A percentile compares a stretch with the other conserved stretches of the same genome.
Evolutionary conservation across 352 stramenopile genomes (phyloP).

Genomic region (Globisporangium emineosum): DNA sequence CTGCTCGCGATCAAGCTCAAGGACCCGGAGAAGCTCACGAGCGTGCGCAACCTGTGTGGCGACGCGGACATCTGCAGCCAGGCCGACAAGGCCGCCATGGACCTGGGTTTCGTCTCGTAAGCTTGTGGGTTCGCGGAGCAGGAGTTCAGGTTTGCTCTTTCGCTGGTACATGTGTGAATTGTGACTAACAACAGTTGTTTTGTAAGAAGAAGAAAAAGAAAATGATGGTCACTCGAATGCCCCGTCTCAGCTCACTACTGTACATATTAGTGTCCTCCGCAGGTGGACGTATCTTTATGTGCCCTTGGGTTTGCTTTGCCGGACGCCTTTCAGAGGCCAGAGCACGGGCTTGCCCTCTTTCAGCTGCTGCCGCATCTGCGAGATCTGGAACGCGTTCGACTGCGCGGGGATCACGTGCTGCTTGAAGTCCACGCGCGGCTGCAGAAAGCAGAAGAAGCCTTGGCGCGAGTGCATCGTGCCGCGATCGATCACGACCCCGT

Average conservation of each 20-base stretch:
- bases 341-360: constrained; percentile 3
- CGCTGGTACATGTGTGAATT: constrained; percentile 1
- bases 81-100: constrained; percentile 76
- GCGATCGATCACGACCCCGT: constrained; percentile 48
- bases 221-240: neutral
- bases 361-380: constrained; percentile 9
- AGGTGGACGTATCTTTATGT: neutral
- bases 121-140: neutral
- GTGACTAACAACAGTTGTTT: neutral
- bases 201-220: neutral
- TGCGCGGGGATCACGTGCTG: constrained; percentile 15
- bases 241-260: neutral
- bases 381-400: constrained; percentile 12
- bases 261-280: neutral
- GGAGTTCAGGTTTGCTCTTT: constrained; percentile 12
- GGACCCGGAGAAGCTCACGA: constrained; percentile 85
- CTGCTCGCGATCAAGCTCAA: constrained; percentile 84
- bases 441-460: constrained; percentile 39
- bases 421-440: constrained; percentile 24
- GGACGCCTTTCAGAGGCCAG: neutral
- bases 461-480: constrained; percentile 35
- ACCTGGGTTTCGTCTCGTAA: constrained; percentile 77
- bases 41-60: constrained; percentile 74
- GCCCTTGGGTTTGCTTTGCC: constrained; percentile 1
- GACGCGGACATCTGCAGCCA: constrained; percentile 73